Conservation (phyloP, 2,329 filamentous ascomycete genomes). For the Claviceps humidiphila region DNA sequence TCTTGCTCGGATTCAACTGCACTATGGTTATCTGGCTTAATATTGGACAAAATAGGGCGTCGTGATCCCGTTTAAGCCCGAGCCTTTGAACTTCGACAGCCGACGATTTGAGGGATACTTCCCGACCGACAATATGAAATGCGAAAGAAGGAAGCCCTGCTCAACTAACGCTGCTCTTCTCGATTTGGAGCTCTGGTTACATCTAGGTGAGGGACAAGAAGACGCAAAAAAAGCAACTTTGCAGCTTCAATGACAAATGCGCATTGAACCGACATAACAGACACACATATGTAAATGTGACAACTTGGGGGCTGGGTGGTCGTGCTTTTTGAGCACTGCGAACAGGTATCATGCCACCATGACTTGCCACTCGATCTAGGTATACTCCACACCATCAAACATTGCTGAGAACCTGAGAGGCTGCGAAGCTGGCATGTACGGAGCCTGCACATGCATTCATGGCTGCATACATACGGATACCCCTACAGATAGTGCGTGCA, state of each 20-base stretch:
- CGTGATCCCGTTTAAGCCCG: not conserved
- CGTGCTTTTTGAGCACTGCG: not conserved
- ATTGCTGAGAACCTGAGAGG: no score
- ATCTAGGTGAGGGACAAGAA: slow-evolving; percentile 1
- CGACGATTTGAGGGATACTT: no score
- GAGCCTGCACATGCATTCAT: no score
- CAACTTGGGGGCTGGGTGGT: not conserved
- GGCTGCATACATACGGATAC: no score
- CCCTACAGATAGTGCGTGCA: no score
- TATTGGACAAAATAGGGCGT: not conserved
- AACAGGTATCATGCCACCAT: no score
- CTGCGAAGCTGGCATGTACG: no score
- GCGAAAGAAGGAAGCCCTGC: not conserved
- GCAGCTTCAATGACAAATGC: not conserved
- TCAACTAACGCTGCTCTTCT: not conserved
- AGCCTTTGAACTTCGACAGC: not conserved
- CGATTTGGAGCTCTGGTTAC: not conserved
- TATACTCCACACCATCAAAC: no score
- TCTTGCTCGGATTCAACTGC: not conserved
- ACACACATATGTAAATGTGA: not conserved
- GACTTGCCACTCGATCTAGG: no score
- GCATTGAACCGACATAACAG: not conserved
- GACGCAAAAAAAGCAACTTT: not conserved
- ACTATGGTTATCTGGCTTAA: not conserved
- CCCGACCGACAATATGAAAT: not conserved